These are phyloP conservation scores for Fusarium xyrophilum DNA, from an alignment of 2,329 filamentous ascomycete genomes.

Conservation along the genomic window DNA sequence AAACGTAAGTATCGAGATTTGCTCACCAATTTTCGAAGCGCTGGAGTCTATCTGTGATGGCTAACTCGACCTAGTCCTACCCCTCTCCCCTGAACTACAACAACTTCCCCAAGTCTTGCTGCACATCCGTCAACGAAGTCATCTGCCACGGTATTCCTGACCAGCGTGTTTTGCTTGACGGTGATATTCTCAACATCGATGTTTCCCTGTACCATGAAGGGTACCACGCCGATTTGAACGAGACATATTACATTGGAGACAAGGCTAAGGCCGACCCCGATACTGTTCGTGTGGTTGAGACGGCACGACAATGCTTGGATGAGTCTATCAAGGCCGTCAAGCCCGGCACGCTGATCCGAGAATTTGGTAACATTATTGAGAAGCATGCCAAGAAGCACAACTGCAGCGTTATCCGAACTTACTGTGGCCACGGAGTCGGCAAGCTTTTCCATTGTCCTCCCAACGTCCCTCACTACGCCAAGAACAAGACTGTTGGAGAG, in stretches of 20 bases:
- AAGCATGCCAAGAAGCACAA: slow-evolving; percentile 85
- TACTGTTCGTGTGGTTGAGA: slow-evolving; percentile 87
- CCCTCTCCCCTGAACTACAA: slow-evolving; percentile 95
- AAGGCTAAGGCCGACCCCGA: slow-evolving; percentile 85
- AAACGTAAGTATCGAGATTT: slow-evolving; percentile 66
- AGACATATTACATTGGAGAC: slow-evolving; percentile 97
- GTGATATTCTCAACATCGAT: slow-evolving; percentile 97
- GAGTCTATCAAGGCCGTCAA: slow-evolving; percentile 91
- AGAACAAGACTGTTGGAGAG: slow-evolving; percentile 95
- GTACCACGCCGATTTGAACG: slow-evolving; percentile 96
- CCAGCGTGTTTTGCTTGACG: slow-evolving; percentile 82
- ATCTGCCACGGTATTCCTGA: slow-evolving; percentile 99
- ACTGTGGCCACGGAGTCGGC: slow-evolving; percentile 96
- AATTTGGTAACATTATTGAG: slow-evolving; percentile 94
- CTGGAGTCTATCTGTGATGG: background rate
- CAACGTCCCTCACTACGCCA: slow-evolving; percentile 95
- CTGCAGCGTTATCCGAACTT: slow-evolving; percentile 93
- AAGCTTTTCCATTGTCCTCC: slow-evolving; percentile 91
- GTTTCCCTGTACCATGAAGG: slow-evolving; percentile 93
- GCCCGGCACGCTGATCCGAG: slow-evolving; percentile 89
- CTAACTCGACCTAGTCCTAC: slow-evolving; percentile 70
- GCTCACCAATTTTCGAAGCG: background rate
- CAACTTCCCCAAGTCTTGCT: slow-evolving; percentile 97
- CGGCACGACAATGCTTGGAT: slow-evolving; percentile 87
- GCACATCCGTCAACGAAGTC: slow-evolving; percentile 94